phyloP scores from a whole-genome alignment of 257 asterid genomes.

The Eustoma russellianum region DNA sequence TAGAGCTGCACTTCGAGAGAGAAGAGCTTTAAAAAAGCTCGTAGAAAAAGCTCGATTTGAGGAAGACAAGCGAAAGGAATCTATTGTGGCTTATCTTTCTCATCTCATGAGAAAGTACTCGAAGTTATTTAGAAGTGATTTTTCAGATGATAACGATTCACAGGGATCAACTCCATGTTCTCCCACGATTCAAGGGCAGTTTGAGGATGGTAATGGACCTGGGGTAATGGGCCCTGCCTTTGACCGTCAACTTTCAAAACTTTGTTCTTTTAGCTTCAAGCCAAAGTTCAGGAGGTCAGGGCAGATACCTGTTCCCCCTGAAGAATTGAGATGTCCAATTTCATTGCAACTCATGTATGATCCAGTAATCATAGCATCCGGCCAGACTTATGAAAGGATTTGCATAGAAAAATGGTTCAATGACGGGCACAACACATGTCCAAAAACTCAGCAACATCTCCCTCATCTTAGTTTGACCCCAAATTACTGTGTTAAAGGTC shows the following conservation, averaged over 20 bases:
- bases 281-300: conserved; percentile 72
- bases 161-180: conserved; percentile 98
- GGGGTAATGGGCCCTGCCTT: conserved; percentile 53
- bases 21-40: conserved; percentile 89
- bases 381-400: conserved; percentile 91
- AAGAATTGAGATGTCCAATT: conserved; percentile 91
- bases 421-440: conserved; percentile 90
- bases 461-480: conserved; percentile 82
- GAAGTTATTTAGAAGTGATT: conserved; percentile 74
- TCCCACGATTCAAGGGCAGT: conserved; percentile 69
- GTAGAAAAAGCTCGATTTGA: conserved; percentile 81
- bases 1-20: conserved; percentile 89
- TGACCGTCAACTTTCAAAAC: conserved; percentile 75
- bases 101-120: conserved; percentile 91
- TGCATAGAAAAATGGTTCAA: conserved; percentile 97
- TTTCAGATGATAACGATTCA: conserved; percentile 91
- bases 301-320: conserved; percentile 73
- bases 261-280: conserved; percentile 79
- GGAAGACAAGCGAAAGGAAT: conserved; percentile 91
- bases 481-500: conserved; percentile 91
- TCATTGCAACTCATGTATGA: conserved; percentile 92
- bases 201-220: conserved; percentile 49
- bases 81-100: conserved; percentile 79
- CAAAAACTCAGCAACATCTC: conserved; percentile 95
- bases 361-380: conserved; percentile 91